Percentiles rank a stretch among this genome's conserved stretches.
phyloP scores from a whole-genome alignment of 441 rosid species.

The Pelargonium cotyledonis region DNA sequence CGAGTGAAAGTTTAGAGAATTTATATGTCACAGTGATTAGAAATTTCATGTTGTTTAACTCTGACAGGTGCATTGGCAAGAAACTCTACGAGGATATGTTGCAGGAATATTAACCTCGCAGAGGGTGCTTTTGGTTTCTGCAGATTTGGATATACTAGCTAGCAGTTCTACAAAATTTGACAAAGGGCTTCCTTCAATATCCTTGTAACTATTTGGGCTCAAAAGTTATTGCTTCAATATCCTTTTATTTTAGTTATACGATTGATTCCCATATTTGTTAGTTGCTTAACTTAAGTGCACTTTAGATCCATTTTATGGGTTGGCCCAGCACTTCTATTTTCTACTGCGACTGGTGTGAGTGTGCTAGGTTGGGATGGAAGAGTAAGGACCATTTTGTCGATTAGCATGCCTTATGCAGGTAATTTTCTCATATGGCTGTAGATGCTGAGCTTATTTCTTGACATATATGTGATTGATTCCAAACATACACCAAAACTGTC shows the following conservation, averaged over 20 bases:
- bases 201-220: slow-evolving; percentile 34
- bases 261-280: slow-evolving; percentile 24
- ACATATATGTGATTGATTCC: slow-evolving; percentile 7
- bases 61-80: slow-evolving; percentile 90
- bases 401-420: slow-evolving; percentile 93
- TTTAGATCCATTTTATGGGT: slow-evolving; percentile 94
- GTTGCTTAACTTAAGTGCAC: slow-evolving; percentile 60
- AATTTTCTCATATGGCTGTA: slow-evolving; percentile 16
- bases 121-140: slow-evolving; percentile 86
- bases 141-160: slow-evolving; percentile 79
- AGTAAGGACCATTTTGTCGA: slow-evolving; percentile 77
- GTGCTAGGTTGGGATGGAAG: slow-evolving; percentile 98
- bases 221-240: slow-evolving; percentile 9
- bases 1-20: background rate
- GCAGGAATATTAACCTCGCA: slow-evolving; percentile 90
- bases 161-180: slow-evolving; percentile 84
- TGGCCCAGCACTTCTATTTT: slow-evolving; percentile 96
- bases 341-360: slow-evolving; percentile 76
- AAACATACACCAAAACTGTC: slow-evolving; percentile 4
- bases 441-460: background rate
- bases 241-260: background rate
- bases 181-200: slow-evolving; percentile 95
- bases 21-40: background rate
- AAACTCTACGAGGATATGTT: slow-evolving; percentile 79
- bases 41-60: slow-evolving; percentile 1